Conservation (phyloP, 192 early-diverging fungal species). For the Mycoemilia scoparia region DNA sequence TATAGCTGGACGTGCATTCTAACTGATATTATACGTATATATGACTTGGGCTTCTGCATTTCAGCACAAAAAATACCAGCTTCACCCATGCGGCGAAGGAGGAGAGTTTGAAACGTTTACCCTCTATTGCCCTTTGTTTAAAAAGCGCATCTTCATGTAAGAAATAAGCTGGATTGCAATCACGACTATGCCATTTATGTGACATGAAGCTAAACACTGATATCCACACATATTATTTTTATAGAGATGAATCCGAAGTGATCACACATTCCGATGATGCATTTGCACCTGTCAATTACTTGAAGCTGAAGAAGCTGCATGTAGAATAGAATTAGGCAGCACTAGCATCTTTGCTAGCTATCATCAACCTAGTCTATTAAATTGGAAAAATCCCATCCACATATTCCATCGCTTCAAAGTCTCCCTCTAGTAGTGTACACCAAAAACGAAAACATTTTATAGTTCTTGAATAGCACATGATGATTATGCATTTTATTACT, state of each 20-base stretch:
- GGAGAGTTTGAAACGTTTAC: slow-evolving; percentile 95
- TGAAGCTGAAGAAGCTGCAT: slow-evolving; percentile 45
- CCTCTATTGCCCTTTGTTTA: slow-evolving; percentile 82
- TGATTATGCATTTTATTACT: too few relatives aligned
- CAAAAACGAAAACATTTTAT: too few relatives aligned
- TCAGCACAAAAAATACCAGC: slow-evolving; percentile 55
- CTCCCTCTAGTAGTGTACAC: too few relatives aligned
- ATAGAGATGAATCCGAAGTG: slow-evolving; percentile 53
- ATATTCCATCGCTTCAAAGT: too few relatives aligned
- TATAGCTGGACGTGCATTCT: neutral
- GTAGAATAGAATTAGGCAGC: slow-evolving; percentile 45
- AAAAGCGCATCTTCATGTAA: slow-evolving; percentile 52
- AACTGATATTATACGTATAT: neutral
- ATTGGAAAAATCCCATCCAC: too few relatives aligned
- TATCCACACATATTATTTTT: neutral
- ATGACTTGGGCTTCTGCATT: too few relatives aligned
- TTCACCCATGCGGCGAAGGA: slow-evolving; percentile 91
- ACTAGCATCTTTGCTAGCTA: too few relatives aligned
- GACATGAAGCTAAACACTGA: neutral
- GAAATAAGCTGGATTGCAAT: neutral
- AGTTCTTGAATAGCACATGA: too few relatives aligned
- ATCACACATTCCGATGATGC: slow-evolving; percentile 68
- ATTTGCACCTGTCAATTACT: slow-evolving; percentile 66
- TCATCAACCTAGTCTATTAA: too few relatives aligned
- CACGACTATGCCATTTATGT: neutral